A percentile compares a stretch with the other conserved stretches of the same genome.
Conservation (phyloP, 305 asterid species). For the Coffea humblotiana region DNA sequence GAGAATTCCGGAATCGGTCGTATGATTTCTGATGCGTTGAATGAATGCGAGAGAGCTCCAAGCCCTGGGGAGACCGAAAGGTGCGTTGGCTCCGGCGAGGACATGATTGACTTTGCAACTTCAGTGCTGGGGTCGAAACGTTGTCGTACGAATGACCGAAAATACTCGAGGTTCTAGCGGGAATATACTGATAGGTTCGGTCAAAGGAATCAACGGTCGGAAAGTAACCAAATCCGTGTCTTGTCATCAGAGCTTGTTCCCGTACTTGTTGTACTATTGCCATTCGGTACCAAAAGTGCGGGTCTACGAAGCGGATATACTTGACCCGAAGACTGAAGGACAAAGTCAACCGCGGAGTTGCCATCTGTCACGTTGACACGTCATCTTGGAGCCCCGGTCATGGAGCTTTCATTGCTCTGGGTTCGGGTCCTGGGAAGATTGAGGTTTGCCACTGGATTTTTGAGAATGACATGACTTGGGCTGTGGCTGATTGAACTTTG, state of each 20-base stretch:
- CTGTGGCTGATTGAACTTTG: constrained; percentile 41
- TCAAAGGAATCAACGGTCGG: constrained; percentile 65
- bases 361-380: constrained; percentile 84
- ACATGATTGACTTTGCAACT: constrained; percentile 83
- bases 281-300: constrained; percentile 88
- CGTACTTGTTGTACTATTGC: constrained; percentile 75
- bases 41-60: constrained; percentile 68
- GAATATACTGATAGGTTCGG: constrained; percentile 47
- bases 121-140: constrained; percentile 61
- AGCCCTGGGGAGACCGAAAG: constrained; percentile 68
- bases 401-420: constrained; percentile 71
- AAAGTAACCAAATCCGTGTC: constrained; percentile 71
- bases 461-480: constrained; percentile 83
- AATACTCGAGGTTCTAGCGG: constrained; percentile 46
- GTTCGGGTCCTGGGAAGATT: constrained; percentile 71
- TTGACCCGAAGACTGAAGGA: constrained; percentile 50
- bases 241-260: constrained; percentile 79
- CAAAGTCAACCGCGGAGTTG: constrained; percentile 64
- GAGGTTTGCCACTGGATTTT: constrained; percentile 95
- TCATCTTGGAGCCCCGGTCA: constrained; percentile 71
- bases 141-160: constrained; percentile 51
- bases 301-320: constrained; percentile 78
- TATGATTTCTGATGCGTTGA: constrained; percentile 42
- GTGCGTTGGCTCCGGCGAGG: constrained; percentile 72
- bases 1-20: constrained; percentile 45